A percentile compares a stretch with the other conserved stretches of the same genome.
phyloP scores from a whole-genome alignment of 768 basidiomycete genomes.

The Mycena capillaripes region DNA sequence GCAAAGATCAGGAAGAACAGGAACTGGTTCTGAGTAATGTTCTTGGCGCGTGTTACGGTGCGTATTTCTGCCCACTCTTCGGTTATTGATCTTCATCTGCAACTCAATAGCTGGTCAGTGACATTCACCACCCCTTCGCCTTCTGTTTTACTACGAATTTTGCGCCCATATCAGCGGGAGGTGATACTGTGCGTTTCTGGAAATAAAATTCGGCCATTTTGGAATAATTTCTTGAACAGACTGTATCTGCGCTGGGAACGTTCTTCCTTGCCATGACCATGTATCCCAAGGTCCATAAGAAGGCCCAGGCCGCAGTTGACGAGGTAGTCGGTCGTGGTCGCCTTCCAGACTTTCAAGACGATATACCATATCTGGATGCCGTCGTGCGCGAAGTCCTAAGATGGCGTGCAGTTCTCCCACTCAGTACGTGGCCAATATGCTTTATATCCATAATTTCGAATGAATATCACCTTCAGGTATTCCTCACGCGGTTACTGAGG shows the following conservation, averaged over 20 bases:
- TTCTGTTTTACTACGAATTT: neutral
- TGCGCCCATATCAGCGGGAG: constrained; percentile 16
- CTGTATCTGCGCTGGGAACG: no score
- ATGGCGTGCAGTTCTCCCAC: constrained; percentile 34
- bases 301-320: no score
- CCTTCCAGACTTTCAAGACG: constrained; percentile 32
- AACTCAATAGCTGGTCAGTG: constrained; percentile 14
- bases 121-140: no score
- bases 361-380: constrained; percentile 38
- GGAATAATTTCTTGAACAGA: constrained; percentile 28
- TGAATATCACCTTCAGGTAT: constrained; percentile 7
- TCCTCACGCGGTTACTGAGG: constrained; percentile 33
- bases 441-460: neutral
- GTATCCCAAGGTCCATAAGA: no score
- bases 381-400: constrained; percentile 34
- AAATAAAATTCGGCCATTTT: neutral
- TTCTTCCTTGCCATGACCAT: no score
- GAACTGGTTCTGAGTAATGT: no score
- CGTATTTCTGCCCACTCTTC: neutral
- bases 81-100: no score
- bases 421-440: neutral
- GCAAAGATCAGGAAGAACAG: neutral
- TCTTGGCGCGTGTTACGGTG: constrained; percentile 17
- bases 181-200: constrained; percentile 13
- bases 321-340: constrained; percentile 24